Evolutionary conservation across 768 basidiomycete species (phyloP).

Genomic region (Megacollybia marginata): DNA sequence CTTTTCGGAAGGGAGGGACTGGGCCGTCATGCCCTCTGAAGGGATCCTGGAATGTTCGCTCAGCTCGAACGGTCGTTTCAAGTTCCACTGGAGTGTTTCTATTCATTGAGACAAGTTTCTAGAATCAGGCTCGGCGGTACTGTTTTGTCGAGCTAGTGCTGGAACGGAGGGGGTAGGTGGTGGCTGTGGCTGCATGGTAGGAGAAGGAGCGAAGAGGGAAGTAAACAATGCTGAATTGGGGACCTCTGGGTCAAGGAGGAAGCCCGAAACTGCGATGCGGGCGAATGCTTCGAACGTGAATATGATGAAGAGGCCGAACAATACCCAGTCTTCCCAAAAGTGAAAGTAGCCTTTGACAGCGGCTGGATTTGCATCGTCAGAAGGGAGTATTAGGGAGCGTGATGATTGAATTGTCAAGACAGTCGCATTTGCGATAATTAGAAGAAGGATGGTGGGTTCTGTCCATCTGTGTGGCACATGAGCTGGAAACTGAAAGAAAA

Average conservation of each 20-base stretch:
- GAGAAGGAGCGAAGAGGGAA: constrained; percentile 23
- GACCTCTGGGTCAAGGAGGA: constrained; percentile 79
- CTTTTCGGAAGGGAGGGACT: background rate
- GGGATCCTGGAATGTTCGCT: no score
- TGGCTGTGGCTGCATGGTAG: constrained; percentile 21
- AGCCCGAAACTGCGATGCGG: constrained; percentile 84
- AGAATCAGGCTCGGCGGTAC: constrained; percentile 4
- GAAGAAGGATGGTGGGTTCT: constrained; percentile 74
- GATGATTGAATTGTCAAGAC: constrained; percentile 78
- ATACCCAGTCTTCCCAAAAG: constrained; percentile 79
- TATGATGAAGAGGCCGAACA: constrained; percentile 78
- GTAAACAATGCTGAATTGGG: constrained; percentile 43
- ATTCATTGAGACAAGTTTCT: constrained; percentile 37
- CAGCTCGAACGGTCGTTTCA: constrained; percentile 51
- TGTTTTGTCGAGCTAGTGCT: background rate
- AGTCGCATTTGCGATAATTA: constrained; percentile 80
- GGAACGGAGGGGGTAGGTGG: constrained; percentile 4
- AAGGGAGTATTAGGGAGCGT: constrained; percentile 47
- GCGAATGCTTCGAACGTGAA: constrained; percentile 91
- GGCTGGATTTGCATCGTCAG: constrained; percentile 32
- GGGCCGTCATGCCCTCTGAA: no score
- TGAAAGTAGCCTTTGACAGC: constrained; percentile 70
- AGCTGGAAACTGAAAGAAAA: constrained; percentile 1
- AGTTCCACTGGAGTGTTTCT: constrained; percentile 32
- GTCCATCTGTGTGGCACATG: constrained; percentile 52